Evolutionary conservation across 495 filamentous ascomycete genomes (phyloP), one percentile per base, ranked within the genome.

Genomic region (Penicillium desertorum): DNA sequence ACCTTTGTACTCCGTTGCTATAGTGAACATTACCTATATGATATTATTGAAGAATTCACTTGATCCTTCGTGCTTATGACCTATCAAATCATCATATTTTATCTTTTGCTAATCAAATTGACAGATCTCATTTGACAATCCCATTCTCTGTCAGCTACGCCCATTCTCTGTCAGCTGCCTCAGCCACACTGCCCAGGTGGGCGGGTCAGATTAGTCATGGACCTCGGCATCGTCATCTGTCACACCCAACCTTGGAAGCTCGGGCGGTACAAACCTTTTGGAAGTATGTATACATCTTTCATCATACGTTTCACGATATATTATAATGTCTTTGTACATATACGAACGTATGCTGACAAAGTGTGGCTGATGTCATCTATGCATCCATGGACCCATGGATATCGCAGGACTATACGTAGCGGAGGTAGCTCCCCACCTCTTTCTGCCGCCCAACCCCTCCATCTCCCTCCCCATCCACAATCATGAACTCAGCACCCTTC

Each of bases 401-500:
- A 8, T 46, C 44, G 25, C 22, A 8, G 8, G n/a, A 17, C 14
- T 39, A 30, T 30, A 10, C 16, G n/a, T n/a, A n/a, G n/a, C n/a
- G 36, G 16, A 39, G 36, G 16, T 39, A 39, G 36, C 36, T 39
- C 16, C 34, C 34, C 34, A 16, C 23, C 0, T 47, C 19, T 44
- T 27, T 45, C 60, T 54, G n/a, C 41, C 23, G 46, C 54, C 32
- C 19, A 19, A 19, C 51, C 51, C 39, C n/a, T 54, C 27, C 12
- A 56, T 49, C 32, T 46, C n/a, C 27, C 32, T 46, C n/a, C 27
- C 55, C 23, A 32, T 48, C 43, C 47, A 32, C 52, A 50, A 36
- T 46, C n/a, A 64, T 63, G 57, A 65, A 61, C 23, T 45, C 69
- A n/a, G 14, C 20, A 14, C 63, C 71, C 55, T 71, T 83, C 43